Conservation (phyloP, 1,284 basidiomycete species). For the Stygiomarasmius scandens region DNA sequence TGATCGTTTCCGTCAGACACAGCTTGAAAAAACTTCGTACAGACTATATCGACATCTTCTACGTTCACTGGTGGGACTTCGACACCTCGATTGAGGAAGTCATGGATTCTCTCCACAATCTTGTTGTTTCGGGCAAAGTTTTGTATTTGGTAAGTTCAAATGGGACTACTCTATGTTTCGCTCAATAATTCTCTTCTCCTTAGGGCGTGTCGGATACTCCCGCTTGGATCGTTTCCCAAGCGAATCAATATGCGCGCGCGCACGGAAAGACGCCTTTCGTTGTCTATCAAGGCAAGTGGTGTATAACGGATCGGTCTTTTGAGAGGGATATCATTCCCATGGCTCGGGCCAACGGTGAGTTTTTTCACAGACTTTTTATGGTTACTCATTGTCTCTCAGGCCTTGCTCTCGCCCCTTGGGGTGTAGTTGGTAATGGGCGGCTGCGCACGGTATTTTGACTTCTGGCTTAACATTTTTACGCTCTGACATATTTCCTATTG, state of each 20-base stretch:
- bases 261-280: constrained; percentile 50
- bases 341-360: constrained; percentile 41
- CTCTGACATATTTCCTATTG: too few species aligned
- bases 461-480: too few species aligned
- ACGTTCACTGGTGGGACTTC: too few species aligned
- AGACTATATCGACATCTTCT: constrained; percentile 54
- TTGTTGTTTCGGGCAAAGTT: too few species aligned
- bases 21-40: constrained; percentile 60
- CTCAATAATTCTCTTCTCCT: too few species aligned
- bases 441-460: constrained; percentile 42
- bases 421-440: constrained; percentile 39
- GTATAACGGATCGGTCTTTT: constrained; percentile 45
- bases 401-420: constrained; percentile 44
- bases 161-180: too few species aligned
- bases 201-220: too few species aligned
- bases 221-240: too few species aligned
- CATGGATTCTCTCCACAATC: too few species aligned
- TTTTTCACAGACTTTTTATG: background rate
- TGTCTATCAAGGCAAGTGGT: constrained; percentile 58
- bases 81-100: too few species aligned
- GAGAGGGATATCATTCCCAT: constrained; percentile 61
- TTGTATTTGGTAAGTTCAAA: too few species aligned
- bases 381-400: constrained; percentile 23
- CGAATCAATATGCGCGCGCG: constrained; percentile 30
- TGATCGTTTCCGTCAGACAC: background rate